phyloP scores from a whole-genome alignment of 2,329 filamentous ascomycete species.

The Colletotrichum endophyticum region DNA sequence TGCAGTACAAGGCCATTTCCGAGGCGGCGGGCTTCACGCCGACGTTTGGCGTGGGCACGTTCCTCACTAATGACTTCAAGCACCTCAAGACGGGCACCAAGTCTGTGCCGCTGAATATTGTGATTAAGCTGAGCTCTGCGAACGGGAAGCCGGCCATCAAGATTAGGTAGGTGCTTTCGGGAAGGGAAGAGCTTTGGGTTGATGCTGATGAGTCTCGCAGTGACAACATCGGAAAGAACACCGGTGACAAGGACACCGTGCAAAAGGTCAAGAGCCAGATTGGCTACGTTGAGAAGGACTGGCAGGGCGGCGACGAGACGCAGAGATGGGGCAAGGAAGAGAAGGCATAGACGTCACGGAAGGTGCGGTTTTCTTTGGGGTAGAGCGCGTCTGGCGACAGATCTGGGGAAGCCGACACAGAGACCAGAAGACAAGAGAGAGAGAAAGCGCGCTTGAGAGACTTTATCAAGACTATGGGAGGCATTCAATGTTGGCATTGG shows the following conservation, averaged over 20 bases:
- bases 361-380: not conserved
- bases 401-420: not conserved
- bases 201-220: conserved; percentile 34
- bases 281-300: conserved; percentile 84
- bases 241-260: conserved; percentile 81
- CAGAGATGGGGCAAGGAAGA: conserved; percentile 74
- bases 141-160: conserved; percentile 85
- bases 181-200: too few species aligned
- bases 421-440: not conserved
- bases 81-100: conserved; percentile 76
- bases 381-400: conserved; percentile 14
- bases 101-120: conserved; percentile 92
- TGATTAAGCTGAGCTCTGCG: conserved; percentile 93
- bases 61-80: conserved; percentile 93
- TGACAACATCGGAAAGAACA: conserved; percentile 93
- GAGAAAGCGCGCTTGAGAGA: not conserved
- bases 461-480: not conserved
- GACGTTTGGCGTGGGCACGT: conserved; percentile 94
- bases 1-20: conserved; percentile 86
- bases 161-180: conserved; percentile 60
- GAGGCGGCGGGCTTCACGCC: conserved; percentile 83
- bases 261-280: conserved; percentile 82
- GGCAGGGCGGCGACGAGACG: conserved; percentile 84
- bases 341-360: conserved; percentile 21
- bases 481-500: not conserved